Base-by-base conservation (phyloP, 2,329 filamentous ascomycete species). In the Didymella sp. region DNA sequence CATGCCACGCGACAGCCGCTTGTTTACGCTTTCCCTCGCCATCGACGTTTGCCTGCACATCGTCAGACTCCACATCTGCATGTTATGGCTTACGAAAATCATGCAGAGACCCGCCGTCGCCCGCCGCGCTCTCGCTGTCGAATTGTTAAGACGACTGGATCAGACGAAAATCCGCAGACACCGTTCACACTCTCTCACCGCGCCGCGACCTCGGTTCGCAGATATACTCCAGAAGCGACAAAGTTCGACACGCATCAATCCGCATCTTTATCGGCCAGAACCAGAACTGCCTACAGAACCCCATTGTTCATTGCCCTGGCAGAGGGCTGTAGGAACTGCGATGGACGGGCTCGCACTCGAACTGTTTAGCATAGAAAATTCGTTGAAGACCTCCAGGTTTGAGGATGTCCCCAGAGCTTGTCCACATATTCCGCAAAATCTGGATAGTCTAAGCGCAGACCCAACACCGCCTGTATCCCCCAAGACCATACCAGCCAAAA, bases 41-140 rank as follows among this genome's bases (percentile, higher is more conserved):
- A 33, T 53, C 28, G 45, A 40, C 40, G 28, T 50, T 19, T 58
- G 44, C 40, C 55, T 58, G 40, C 41, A 50, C 41, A 58, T 45
- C 2, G 45, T 50, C 50, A 49, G 13, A 41, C 31, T 58, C 27
- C 50, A 53, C 28, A 11, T 53, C 25, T 50, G 27, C 33, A 58
- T 53, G 50, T 22, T 53, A 45, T 53, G 49, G 50, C 55, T 58
- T 31, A 57, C 49, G 46, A 33, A 35, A 25, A 30, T 56, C 19
- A 66, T 67, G 67, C 62, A 61, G 19, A 52, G 41, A 27, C 55
- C 56, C 15, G 58, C 48, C n/a, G 12, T 59, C 17, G 55, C 58
- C 48, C 50, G 51, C 31, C 60, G 45, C 37, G 44, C 58, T 15
- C 40, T 60, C 43, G 58, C 52, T n/a, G 60, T 56, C 48, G 61